These are phyloP conservation scores for Chlamydomonas sphaeroides DNA, from an alignment of 139 green algal genomes.

Conservation along the genomic window DNA sequence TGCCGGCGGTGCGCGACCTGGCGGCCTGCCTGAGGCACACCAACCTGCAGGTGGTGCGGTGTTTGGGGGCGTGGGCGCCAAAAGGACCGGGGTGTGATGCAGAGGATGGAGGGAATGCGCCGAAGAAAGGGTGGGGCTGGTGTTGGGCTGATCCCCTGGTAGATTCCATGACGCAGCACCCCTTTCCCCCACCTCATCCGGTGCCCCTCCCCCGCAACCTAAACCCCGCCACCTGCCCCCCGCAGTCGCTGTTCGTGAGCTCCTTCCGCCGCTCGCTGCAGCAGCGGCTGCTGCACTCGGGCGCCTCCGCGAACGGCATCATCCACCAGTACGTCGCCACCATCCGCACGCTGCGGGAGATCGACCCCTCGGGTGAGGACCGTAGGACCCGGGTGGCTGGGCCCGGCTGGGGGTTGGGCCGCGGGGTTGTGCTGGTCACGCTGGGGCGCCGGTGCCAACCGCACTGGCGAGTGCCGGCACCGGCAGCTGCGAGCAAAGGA, in stretches of 20 bases:
- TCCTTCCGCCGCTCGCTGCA: slow-evolving; percentile 58
- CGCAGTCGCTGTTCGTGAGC: slow-evolving; percentile 47
- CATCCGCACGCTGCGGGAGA: slow-evolving; percentile 78
- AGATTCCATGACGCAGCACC: background rate
- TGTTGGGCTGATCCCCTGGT: background rate
- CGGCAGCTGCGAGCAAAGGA: too few relatives aligned
- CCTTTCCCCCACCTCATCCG: background rate
- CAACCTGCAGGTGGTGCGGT: slow-evolving; percentile 58
- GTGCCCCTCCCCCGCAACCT: background rate
- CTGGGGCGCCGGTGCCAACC: too few relatives aligned
- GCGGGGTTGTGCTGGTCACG: too few relatives aligned
- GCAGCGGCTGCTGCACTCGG: slow-evolving; percentile 85
- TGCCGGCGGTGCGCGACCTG: slow-evolving; percentile 74
- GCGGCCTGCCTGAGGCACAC: slow-evolving; percentile 79
- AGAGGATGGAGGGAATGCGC: too few relatives aligned
- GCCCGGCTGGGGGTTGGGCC: background rate
- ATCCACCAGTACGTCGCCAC: slow-evolving; percentile 90
- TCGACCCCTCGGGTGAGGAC: slow-evolving; percentile 60
- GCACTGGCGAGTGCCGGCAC: too few relatives aligned
- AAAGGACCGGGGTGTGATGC: too few relatives aligned
- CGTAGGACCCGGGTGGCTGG: too few relatives aligned
- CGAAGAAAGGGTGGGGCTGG: too few relatives aligned
- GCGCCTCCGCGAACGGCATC: slow-evolving; percentile 90
- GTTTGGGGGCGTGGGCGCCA: too few relatives aligned
- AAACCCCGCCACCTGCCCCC: background rate